Base-by-base conservation (phyloP, 2,329 filamentous ascomycete species). In the Ophiocordyceps robertsii region DNA sequence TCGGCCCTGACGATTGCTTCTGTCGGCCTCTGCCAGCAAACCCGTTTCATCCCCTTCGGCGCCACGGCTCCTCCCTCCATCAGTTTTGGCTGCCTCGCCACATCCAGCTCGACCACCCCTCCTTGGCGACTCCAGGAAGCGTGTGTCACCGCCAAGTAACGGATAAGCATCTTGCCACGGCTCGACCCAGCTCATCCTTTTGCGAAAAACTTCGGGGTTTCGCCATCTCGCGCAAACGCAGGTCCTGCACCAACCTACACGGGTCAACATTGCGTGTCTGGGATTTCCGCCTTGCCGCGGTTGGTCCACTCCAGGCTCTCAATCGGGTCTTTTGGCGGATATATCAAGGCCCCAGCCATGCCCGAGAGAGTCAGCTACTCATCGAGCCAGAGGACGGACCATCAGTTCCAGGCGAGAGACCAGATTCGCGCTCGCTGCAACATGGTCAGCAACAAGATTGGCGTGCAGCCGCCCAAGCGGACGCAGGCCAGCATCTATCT, bases 401-500 rank as follows among this genome's bases (percentile, higher is more conserved):
- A 27, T 27, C 24, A 19, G 16, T 31, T 16, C 10, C 14, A 39
- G 16, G 21, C 16, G 6, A 32, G 21, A 17, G 17, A 40, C 32
- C 29, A 30, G 3, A 5, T 13, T 11, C 13, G 19, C 37, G 12
- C 27, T 11, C 16, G 30, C 37, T 13, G n/a, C 37, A 45, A 29
- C n/a, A 50, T 51, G 46, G 19, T 43, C 27, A 29, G 38, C 27
- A 42, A 43, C 30, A 37, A 30, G 8, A 48, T 61, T 37, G 47
- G 39, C 31, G 43, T 57, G 31, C 53, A 56, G 19, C 56, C 56
- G 8, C 53, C 56, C 4, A 37, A 46, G 7, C 41, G 45, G 27
- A 45, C 42, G 10, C 46, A 51, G 33, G 38, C 46, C 9, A 48
- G 43, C 10, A 37, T 47, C 16, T 31, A 24, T 8, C 27, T 62